A percentile compares a stretch with the other conserved stretches of the same genome.
These are phyloP conservation scores for Macadamia tetraphylla DNA, from an alignment of 164 flowering plant species.

Conservation along the genomic window DNA sequence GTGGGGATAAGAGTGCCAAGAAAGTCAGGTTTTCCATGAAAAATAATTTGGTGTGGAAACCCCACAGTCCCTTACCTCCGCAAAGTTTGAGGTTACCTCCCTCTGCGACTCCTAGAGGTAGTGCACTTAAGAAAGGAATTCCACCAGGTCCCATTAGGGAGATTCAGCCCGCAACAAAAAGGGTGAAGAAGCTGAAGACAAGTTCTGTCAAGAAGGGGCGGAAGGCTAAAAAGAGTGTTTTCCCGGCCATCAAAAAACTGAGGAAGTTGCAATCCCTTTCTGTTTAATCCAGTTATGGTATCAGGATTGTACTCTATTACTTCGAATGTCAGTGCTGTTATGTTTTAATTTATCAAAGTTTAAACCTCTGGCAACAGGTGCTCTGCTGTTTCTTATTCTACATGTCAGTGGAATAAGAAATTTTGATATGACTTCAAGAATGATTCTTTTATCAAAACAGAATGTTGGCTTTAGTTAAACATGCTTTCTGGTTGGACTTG, in stretches of 20 bases:
- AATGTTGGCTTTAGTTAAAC: no score
- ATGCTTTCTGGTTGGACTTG: no score
- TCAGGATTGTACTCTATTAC: background rate
- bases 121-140: slow-evolving; percentile 89
- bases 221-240: no score
- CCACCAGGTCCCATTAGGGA: slow-evolving; percentile 84
- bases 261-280: slow-evolving; percentile 30
- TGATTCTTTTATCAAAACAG: background rate
- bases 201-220: slow-evolving; percentile 37
- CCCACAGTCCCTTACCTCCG: slow-evolving; percentile 83
- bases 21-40: slow-evolving; percentile 83
- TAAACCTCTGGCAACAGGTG: background rate
- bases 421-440: background rate
- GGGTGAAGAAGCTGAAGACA: slow-evolving; percentile 33
- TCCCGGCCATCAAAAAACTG: slow-evolving; percentile 39
- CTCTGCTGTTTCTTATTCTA: background rate
- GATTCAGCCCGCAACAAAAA: slow-evolving; percentile 29
- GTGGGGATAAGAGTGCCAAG: slow-evolving; percentile 58
- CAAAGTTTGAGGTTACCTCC: slow-evolving; percentile 86
- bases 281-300: slow-evolving; percentile 6
- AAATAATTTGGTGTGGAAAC: slow-evolving; percentile 87
- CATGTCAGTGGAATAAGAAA: background rate
- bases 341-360: background rate
- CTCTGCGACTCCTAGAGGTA: slow-evolving; percentile 91
- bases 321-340: slow-evolving; percentile 4